Evolutionary conservation across 805 yeast genomes (phyloP).

Genomic region (Barnettozyma pratensis): DNA sequence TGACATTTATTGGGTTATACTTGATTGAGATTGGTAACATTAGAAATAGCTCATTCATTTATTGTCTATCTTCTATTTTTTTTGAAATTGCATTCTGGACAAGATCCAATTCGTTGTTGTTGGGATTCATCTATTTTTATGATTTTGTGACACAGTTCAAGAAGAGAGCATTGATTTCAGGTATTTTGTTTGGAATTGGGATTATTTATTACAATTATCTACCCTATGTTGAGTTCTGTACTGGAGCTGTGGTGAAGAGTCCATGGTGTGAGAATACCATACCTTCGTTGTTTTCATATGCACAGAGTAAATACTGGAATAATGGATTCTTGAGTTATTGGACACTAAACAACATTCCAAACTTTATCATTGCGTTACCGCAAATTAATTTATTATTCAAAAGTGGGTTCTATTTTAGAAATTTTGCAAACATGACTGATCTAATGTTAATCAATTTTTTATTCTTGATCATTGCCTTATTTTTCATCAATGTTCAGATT

Average conservation of each 20-base stretch:
- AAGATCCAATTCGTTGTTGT: conserved; percentile 70
- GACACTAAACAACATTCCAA: conserved; percentile 76
- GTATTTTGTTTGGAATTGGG: conserved; percentile 44
- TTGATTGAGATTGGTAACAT: conserved; percentile 26
- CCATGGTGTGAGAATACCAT: conserved; percentile 67
- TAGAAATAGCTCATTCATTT: neutral
- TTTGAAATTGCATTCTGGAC: conserved; percentile 56
- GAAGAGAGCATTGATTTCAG: conserved; percentile 43
- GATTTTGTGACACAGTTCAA: conserved; percentile 35
- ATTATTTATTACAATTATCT: conserved; percentile 42
- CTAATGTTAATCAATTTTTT: conserved; percentile 37
- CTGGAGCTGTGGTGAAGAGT: conserved; percentile 33
- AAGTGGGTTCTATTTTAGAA: conserved; percentile 33
- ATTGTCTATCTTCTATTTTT: conserved; percentile 25
- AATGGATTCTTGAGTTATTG: conserved; percentile 79
- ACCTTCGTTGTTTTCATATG: conserved; percentile 61
- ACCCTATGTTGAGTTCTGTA: conserved; percentile 62
- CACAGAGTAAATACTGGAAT: conserved; percentile 82
- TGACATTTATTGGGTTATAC: conserved; percentile 54
- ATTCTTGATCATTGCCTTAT: conserved; percentile 45
- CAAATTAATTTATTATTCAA: conserved; percentile 42
- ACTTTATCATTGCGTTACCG: conserved; percentile 74
- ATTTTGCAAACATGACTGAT: conserved; percentile 32
- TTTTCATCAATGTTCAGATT: conserved; percentile 81
- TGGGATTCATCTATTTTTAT: conserved; percentile 61